phyloP scores from a whole-genome alignment of 2,329 filamentous ascomycete species.

The Aspergillus ibericus region DNA sequence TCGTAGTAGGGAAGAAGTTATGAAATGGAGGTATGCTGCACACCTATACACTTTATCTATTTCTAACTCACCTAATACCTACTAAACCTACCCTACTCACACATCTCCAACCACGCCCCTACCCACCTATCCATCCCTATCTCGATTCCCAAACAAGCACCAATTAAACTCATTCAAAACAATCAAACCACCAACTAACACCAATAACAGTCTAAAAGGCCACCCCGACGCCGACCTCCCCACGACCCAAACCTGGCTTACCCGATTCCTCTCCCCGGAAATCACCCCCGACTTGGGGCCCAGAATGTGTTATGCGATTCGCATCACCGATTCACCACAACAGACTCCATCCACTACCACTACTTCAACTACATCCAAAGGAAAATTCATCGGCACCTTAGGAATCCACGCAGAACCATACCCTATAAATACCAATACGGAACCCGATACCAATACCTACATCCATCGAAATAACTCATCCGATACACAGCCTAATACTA shows the following conservation, averaged over 20 bases:
- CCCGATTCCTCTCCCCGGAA: not conserved
- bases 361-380: not conserved
- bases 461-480: too few species aligned
- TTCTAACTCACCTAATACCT: not conserved
- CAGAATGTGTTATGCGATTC: not conserved
- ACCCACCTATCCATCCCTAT: too few species aligned
- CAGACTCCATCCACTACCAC: not conserved
- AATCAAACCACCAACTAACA: too few species aligned
- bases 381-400: constrained; percentile 5
- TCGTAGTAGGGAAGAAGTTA: constrained; percentile 6
- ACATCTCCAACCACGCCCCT: not conserved
- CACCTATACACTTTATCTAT: too few species aligned
- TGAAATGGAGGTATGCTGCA: constrained; percentile 16
- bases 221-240: constrained; percentile 7
- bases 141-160: too few species aligned
- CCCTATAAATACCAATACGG: not conserved
- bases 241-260: constrained; percentile 10
- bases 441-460: too few species aligned
- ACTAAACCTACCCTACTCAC: too few species aligned
- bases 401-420: not conserved
- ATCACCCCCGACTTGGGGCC: not conserved
- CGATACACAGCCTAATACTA: too few species aligned
- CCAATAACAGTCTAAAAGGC: not conserved
- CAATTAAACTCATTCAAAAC: too few species aligned
- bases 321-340: too few species aligned